Evolutionary conservation across 441 rosid species (phyloP).

Genomic region (Lagerstroemia fauriei): DNA sequence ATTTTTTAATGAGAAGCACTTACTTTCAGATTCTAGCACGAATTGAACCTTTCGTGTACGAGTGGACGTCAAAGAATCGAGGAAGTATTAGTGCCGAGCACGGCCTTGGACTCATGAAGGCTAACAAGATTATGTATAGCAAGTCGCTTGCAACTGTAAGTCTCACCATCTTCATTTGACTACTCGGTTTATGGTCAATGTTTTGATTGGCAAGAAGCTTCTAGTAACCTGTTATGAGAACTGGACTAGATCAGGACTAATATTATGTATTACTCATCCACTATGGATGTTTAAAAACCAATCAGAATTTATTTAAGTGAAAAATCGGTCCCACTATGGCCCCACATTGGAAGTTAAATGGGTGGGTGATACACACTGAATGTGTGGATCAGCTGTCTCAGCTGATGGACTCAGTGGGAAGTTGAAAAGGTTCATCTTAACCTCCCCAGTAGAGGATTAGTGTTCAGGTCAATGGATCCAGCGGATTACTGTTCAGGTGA

Average conservation of each 20-base stretch:
- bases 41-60: slow-evolving; percentile 84
- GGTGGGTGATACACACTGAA: too few relatives aligned
- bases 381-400: not conserved
- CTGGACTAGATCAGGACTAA: not conserved
- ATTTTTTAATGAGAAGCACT: not conserved
- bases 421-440: not conserved
- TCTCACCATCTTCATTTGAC: not conserved
- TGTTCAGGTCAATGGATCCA: not conserved
- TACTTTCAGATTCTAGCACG: slow-evolving; percentile 62
- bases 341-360: too few relatives aligned
- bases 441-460: not conserved
- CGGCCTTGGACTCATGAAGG: slow-evolving; percentile 92
- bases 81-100: slow-evolving; percentile 98
- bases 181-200: not conserved
- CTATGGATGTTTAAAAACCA: too few relatives aligned
- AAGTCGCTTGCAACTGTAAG: slow-evolving; percentile 73
- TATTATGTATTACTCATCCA: too few relatives aligned
- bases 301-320: too few relatives aligned
- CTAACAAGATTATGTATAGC: slow-evolving; percentile 76
- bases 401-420: not conserved
- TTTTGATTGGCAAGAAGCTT: not conserved
- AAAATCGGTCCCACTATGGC: too few relatives aligned
- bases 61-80: slow-evolving; percentile 83
- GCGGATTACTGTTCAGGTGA: not conserved
- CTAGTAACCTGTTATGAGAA: not conserved